phyloP scores from a whole-genome alignment of 345 rosid species.

The Eucalyptus paniculata region DNA sequence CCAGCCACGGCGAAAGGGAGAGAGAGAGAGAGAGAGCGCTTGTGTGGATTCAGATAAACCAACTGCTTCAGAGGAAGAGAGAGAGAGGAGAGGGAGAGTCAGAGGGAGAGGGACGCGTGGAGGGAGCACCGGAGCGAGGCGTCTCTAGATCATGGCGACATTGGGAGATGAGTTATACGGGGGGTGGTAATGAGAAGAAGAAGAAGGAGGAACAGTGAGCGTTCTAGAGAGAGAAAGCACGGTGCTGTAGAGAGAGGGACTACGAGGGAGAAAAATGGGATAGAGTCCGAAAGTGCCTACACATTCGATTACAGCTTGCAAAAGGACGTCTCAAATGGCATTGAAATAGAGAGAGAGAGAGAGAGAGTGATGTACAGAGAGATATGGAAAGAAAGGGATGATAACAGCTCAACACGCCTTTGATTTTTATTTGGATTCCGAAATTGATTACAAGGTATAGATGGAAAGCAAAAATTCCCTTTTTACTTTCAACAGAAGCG shows the following conservation, averaged over 20 bases:
- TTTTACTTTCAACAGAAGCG: background rate
- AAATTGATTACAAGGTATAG: background rate
- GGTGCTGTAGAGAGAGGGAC: background rate
- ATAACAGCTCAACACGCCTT: conserved; percentile 74
- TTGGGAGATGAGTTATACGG: background rate
- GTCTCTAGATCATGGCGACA: conserved; percentile 15
- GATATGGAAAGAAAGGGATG: conserved; percentile 1
- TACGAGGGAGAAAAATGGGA: background rate
- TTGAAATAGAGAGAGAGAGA: background rate
- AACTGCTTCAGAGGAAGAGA: background rate
- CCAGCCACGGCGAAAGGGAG: background rate
- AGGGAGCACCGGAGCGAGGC: background rate
- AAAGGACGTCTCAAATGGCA: background rate
- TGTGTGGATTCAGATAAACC: background rate
- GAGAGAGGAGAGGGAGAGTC: background rate
- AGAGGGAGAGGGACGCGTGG: conserved; percentile 20
- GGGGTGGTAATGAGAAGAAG: background rate
- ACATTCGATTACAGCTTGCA: conserved; percentile 42
- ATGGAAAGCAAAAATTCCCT: background rate
- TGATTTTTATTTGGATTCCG: conserved; percentile 10
- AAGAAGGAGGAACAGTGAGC: background rate
- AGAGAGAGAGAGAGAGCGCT: background rate
- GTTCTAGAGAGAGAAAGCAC: background rate
- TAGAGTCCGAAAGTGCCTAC: background rate
- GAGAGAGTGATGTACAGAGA: background rate